Percentiles rank a stretch among this genome's conserved stretches.
Conservation (phyloP, 768 basidiomycete species). For the Mycena olivaceomarginata region DNA sequence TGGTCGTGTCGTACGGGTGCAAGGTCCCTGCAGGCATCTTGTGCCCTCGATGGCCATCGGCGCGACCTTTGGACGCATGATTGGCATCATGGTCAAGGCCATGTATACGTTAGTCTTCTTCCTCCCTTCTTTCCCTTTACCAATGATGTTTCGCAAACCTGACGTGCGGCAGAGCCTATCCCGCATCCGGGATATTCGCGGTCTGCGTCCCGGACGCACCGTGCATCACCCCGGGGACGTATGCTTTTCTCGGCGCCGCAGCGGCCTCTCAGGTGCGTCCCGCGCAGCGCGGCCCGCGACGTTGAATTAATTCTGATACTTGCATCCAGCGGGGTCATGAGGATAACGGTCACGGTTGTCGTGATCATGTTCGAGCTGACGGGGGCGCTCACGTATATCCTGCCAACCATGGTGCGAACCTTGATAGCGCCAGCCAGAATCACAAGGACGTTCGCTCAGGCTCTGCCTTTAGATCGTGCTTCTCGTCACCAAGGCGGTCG, state of each 20-base stretch:
- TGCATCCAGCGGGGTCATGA: constrained; percentile 91
- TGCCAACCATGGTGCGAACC: constrained; percentile 92
- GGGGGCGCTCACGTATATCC: constrained; percentile 96
- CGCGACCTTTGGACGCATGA: constrained; percentile 97
- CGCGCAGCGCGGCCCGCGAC: constrained; percentile 1
- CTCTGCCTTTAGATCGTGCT: constrained; percentile 86
- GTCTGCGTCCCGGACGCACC: constrained; percentile 94
- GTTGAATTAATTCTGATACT: background rate
- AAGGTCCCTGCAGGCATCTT: constrained; percentile 98
- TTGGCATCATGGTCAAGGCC: constrained; percentile 97
- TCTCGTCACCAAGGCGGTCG: constrained; percentile 97
- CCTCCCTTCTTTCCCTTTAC: background rate
- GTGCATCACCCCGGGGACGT: constrained; percentile 98
- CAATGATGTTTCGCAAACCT: background rate
- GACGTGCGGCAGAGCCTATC: constrained; percentile 72
- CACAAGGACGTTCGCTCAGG: constrained; percentile 6
- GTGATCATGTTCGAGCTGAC: constrained; percentile 99
- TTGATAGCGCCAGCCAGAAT: constrained; percentile 5
- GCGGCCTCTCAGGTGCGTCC: constrained; percentile 91
- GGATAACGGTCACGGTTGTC: constrained; percentile 97
- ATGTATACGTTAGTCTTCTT: constrained; percentile 80
- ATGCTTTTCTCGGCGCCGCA: constrained; percentile 97
- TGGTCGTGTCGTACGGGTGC: constrained; percentile 95
- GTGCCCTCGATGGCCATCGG: constrained; percentile 99
- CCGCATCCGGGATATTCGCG: constrained; percentile 90